Evolutionary conservation across 2,329 filamentous ascomycete species (phyloP), one percentile per base, ranked within the genome.

Genomic region (Xylariaceae sp.): DNA sequence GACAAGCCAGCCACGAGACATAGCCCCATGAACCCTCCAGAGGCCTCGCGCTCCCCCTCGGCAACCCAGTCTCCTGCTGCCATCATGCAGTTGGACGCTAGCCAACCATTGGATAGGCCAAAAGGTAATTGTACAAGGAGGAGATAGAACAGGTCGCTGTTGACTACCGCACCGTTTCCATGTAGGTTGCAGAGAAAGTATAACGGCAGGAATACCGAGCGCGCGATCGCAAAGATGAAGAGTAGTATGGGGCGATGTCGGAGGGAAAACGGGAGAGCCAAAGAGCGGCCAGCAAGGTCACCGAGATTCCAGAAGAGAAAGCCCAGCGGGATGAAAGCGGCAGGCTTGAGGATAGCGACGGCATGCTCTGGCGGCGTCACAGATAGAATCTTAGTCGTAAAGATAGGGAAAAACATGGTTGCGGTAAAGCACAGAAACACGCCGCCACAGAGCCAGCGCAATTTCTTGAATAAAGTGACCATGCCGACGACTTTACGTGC

Each of bases 341-440:
- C 74, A 0, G 88, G 81, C 42, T 82, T 79, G 54, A 94, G 79
- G 14, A 94, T 68, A 14, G 74, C 68, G 11, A 76, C 70, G 11
- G 77, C 73, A 61, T 73, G 46, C 60, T 57, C 56, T 20, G 54
- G 52, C 12, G 54, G 54, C 41, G 54, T 53, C 6, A 77, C 69
- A 2, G 75, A 80, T 19, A 73, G 53, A 42, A 85, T 84, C 66
- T 85, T 81, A 46, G 76, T 71, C 0, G 93, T 97, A 67, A 94
- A 94, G 49, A 97, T 88, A 1, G 93, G 93, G 71, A 91, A 97
- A 63, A 93, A 83, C 92, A 98, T 97, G 40, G 91, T 91, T 44
- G 92, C 70, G 34, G 77, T 69, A 60, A 97, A 97, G 61, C 85
- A 90, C 53, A 91, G 64, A 58, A 88, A 89, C 12, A 96, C 80